These are phyloP conservation scores for Candida anutae DNA, from an alignment of 1,139 yeast genomes.

Conservation along the genomic window DNA sequence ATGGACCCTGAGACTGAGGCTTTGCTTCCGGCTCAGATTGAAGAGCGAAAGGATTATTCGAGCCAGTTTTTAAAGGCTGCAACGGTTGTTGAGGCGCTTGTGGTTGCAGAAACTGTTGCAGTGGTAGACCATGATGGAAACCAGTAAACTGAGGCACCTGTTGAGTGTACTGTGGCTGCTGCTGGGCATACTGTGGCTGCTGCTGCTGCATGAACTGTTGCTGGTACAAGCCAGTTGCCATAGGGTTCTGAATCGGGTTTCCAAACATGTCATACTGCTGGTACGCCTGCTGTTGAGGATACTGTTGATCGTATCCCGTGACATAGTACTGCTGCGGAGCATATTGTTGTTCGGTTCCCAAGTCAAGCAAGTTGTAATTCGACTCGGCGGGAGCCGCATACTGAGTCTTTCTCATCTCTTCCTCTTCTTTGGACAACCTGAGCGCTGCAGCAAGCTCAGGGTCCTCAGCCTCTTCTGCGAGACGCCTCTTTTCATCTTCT, in stretches of 20 bases:
- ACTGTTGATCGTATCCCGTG: constrained; percentile 16
- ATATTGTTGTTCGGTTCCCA: constrained; percentile 32
- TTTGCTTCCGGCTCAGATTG: constrained; percentile 15
- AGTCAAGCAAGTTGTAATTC: constrained; percentile 46
- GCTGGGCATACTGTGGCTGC: constrained; percentile 37
- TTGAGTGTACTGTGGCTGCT: constrained; percentile 13
- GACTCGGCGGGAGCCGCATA: constrained; percentile 20
- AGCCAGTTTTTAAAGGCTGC: constrained; percentile 68
- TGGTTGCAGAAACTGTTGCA: constrained; percentile 7
- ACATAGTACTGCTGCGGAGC: constrained; percentile 17
- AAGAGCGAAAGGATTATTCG: constrained; percentile 86
- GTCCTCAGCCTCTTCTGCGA: constrained; percentile 41
- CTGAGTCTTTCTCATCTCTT: constrained; percentile 57
- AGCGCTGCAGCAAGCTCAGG: constrained; percentile 78
- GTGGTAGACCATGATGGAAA: constrained; percentile 17
- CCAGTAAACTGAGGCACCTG: constrained; percentile 21
- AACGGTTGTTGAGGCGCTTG: constrained; percentile 22
- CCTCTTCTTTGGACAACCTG: constrained; percentile 81
- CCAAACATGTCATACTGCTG: constrained; percentile 68
- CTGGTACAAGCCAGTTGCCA: constrained; percentile 43
- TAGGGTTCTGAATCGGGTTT: constrained; percentile 56
- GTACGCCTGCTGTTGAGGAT: constrained; percentile 9
- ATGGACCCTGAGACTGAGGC: constrained; percentile 10
- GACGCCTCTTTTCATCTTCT: constrained; percentile 52
- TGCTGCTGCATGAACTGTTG: constrained; percentile 12